Evolutionary conservation across 2,329 filamentous ascomycete species (phyloP), one percentile per base, ranked within the genome.

Genomic region (Fusarium sp.): DNA sequence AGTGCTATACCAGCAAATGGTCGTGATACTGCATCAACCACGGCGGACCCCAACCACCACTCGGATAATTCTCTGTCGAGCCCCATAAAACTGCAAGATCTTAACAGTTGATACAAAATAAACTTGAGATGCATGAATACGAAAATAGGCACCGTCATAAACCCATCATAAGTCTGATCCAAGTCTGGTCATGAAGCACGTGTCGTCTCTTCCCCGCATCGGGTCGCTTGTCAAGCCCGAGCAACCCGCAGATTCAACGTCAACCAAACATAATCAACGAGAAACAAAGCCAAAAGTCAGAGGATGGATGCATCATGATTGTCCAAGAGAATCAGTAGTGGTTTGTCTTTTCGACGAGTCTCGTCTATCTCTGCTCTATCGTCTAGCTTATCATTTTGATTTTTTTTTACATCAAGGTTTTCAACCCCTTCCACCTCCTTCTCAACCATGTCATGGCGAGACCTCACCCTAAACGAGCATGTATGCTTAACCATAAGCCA

Each of bases 291-390:
- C 15, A 34, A 22, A 50, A 25, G 11, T 42, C 25, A 19, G 5
- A 4, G 28, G 31, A 8, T 1, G 28, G 31, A 8, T 1, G 5
- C 1, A 6, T 25, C 6, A n/a, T n/a, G 2, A 10, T 29, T 6
- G 1, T 58, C 42, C 61, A 51, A 53, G 46, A 11, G 25, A 51
- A 47, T 47, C 25, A 59, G n/a, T 46, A 19, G 39, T 44, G 39
- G 42, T 64, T 63, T 54, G 49, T 54, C 39, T 58, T 52, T 61
- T 65, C 53, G 32, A 62, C 36, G 50, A 60, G 60, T 41, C 46
- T 53, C 56, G 32, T 65, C 62, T 58, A 61, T 65, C 34, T 65
- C 53, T 55, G 32, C 56, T 65, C 53, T 58, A 65, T 62, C 56
- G 31, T 56, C 42, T 56, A 41, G 25, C 46, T 58, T 44, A 31